Evolutionary conservation across 2,329 filamentous ascomycete species (phyloP), one percentile per base, ranked within the genome.

Genomic region (Ophiostoma tasmaniense): DNA sequence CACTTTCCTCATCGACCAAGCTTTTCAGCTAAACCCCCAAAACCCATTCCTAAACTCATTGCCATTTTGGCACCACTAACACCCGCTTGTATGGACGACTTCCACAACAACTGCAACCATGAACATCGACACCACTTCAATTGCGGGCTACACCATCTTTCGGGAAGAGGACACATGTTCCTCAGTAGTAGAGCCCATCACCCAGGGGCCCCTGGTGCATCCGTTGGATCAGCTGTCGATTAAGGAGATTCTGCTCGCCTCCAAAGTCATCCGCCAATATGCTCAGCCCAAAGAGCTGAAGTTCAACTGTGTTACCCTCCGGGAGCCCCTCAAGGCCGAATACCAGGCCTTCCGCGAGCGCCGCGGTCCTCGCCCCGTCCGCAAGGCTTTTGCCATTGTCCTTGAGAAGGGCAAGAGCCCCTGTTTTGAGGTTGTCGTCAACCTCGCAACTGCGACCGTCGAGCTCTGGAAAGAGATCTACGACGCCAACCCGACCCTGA

Each of bases 401-500:
- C 90, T 96, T 2, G 91, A 89, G 25, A 92, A 96, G 77, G 90
- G 87, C 64, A 85, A 87, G 2, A 90, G 88, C 73, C 90, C 89
- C 76, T 87, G 96, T 0, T 93, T 87, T 72, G 93, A 97, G 78
- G 92, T 90, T 0, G 80, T 93, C 65, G 90, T 96, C 5, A 88
- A 96, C 76, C 79, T 97, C 68, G 81, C 85, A 25, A 82, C 87
- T 65, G 82, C 82, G 67, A 89, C 86, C 75, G 86, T 97, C 67
- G 77, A 88, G 20, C 83, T 85, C 72, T 97, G 93, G 92, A 87
- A 90, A 76, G 81, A 87, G 70, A 84, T 91, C 2, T 86, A 90
- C 4, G 90, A 90, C 30, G 87, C 93, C 17, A 93, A 96, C 78
- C 93, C 93, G 35, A 85, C 96, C 85, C 96, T 97, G 76, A 97